Percentiles rank a stretch among this genome's conserved stretches.
Conservation (phyloP, 106 monocot genomes). For the Dendrobium catenatum region DNA sequence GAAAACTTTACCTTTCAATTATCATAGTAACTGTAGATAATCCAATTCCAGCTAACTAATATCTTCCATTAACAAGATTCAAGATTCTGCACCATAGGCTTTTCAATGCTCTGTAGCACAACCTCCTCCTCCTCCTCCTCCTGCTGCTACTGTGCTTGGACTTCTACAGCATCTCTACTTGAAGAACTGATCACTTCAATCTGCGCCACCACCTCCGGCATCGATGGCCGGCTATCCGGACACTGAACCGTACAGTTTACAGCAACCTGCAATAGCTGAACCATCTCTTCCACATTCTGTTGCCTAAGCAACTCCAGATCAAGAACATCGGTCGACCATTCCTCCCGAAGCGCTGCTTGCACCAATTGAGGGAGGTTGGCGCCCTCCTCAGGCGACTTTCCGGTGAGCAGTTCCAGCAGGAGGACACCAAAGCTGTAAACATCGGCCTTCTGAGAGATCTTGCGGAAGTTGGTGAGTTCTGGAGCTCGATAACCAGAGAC, state of each 20-base stretch:
- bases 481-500: conserved; percentile 45
- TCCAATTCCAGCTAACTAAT: too few species aligned
- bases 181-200: background rate
- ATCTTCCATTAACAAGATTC: background rate
- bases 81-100: background rate
- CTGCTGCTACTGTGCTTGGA: background rate
- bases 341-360: conserved; percentile 15
- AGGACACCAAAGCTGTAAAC: conserved; percentile 57
- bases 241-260: conserved; percentile 11
- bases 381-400: conserved; percentile 36
- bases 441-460: conserved; percentile 48
- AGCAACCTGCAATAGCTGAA: conserved; percentile 18
- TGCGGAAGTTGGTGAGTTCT: conserved; percentile 35
- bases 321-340: conserved; percentile 22
- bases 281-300: conserved; percentile 22
- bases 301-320: conserved; percentile 16
- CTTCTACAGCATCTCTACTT: background rate
- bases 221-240: conserved; percentile 12
- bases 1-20: too few species aligned
- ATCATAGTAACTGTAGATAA: background rate
- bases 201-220: background rate
- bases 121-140: too few species aligned
- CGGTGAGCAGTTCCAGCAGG: conserved; percentile 50
- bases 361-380: conserved; percentile 15
- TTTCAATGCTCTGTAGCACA: background rate